These are phyloP conservation scores for Platanthera guangdongensis DNA, from an alignment of 106 monocot genomes.

Conservation along the genomic window DNA sequence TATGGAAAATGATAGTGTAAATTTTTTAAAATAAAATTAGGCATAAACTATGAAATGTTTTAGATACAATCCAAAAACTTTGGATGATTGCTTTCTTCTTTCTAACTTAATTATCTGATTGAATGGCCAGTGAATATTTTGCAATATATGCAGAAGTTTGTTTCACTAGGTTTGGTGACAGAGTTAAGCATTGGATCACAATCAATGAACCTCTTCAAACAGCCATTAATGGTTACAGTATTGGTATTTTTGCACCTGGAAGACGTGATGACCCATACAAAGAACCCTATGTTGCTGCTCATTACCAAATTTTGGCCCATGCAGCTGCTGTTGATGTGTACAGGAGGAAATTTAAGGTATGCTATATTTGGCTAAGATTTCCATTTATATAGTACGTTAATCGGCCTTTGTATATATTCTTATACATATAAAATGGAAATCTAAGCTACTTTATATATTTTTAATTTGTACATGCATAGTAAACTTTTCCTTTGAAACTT, in stretches of 20 bases:
- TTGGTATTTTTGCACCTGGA: constrained; percentile 93
- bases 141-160: constrained; percentile 91
- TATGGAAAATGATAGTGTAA: neutral
- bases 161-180: constrained; percentile 87
- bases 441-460: neutral
- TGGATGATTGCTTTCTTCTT: neutral
- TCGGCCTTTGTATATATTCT: neutral
- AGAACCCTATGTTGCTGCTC: constrained; percentile 65
- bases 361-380: neutral
- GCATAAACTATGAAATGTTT: neutral
- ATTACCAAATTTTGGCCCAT: constrained; percentile 89
- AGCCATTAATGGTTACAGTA: constrained; percentile 68
- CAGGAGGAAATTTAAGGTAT: constrained; percentile 76
- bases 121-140: constrained; percentile 78
- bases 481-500: neutral
- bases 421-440: neutral
- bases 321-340: constrained; percentile 74
- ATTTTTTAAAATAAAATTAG: neutral
- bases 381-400: neutral
- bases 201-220: constrained; percentile 98
- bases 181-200: constrained; percentile 98
- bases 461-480: neutral
- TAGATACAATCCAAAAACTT: neutral
- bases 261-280: constrained; percentile 24
- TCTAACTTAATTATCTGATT: constrained; percentile 4